Percentiles rank a stretch among this genome's conserved stretches.
Conservation (phyloP, 1,284 basidiomycete genomes). For the Trichosporon sp. region DNA sequence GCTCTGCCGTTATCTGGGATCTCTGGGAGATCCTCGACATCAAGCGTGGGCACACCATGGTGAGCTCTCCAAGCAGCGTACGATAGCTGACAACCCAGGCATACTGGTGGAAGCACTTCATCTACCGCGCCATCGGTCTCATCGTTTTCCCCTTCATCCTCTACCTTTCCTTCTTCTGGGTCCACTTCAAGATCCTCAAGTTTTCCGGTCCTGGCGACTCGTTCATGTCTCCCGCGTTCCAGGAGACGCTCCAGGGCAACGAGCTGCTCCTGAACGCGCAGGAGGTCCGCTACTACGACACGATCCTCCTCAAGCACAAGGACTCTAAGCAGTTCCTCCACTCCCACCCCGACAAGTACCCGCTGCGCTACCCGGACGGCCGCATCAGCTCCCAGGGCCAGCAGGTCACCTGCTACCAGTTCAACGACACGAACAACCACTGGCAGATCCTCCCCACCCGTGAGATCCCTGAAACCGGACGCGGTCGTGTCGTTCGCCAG, state of each 20-base stretch:
- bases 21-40: conserved; percentile 93
- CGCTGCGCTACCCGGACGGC: conserved; percentile 92
- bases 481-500: conserved; percentile 84
- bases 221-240: conserved; percentile 98
- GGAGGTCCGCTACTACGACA: conserved; percentile 92
- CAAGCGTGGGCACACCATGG: conserved; percentile 75
- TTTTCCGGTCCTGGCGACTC: conserved; percentile 88
- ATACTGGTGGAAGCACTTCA: conserved; percentile 86
- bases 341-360: conserved; percentile 87
- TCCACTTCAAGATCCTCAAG: conserved; percentile 90
- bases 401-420: conserved; percentile 95
- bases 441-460: conserved; percentile 96
- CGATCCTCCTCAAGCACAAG: conserved; percentile 83
- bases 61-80: conserved; percentile 55
- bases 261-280: conserved; percentile 86
- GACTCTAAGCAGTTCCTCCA: conserved; percentile 91
- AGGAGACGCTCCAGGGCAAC: conserved; percentile 91
- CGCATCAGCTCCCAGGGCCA: conserved; percentile 95
- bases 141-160: conserved; percentile 84
- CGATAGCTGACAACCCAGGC: conserved; percentile 62
- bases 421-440: conserved; percentile 74
- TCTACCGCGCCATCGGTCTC: conserved; percentile 80
- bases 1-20: conserved; percentile 87
- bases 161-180: conserved; percentile 95
- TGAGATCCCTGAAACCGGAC: conserved; percentile 82